Percentiles rank a stretch among this genome's conserved stretches.
phyloP scores from a whole-genome alignment of 225 moss, liverwort and hornwort genomes.

The Lunularia cruciata region DNA sequence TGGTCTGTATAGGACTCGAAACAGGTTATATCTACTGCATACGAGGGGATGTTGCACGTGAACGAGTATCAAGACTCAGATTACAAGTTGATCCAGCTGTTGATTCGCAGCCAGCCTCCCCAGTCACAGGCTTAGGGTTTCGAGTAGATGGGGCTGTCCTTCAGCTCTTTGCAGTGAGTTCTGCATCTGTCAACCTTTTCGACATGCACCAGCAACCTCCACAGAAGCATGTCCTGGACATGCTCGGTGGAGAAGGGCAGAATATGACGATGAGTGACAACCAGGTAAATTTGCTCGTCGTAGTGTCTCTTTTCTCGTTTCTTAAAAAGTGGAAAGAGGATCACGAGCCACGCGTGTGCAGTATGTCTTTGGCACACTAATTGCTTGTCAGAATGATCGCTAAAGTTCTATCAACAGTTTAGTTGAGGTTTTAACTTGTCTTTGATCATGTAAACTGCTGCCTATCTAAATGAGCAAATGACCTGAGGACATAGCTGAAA shows the following conservation, averaged over 20 bases:
- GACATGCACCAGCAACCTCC: conserved; percentile 84
- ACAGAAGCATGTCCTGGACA: conserved; percentile 77
- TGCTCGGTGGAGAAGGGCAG: conserved; percentile 74
- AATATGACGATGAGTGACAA: conserved; percentile 95
- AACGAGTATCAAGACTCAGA: conserved; percentile 83
- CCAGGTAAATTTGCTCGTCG: too few species aligned
- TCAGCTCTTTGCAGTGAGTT: conserved; percentile 88
- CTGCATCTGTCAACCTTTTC: conserved; percentile 72
- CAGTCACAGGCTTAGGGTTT: conserved; percentile 90
- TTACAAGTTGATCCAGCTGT: conserved; percentile 72
- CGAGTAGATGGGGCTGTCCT: conserved; percentile 85
- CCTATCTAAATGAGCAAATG: too few species aligned
- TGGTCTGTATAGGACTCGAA: conserved; percentile 89
- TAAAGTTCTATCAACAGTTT: too few species aligned
- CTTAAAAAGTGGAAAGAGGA: too few species aligned
- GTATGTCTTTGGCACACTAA: too few species aligned
- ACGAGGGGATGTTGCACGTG: conserved; percentile 92
- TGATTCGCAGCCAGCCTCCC: conserved; percentile 64
- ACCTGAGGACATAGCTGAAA: too few species aligned
- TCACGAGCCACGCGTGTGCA: too few species aligned
- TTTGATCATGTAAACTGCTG: not conserved
- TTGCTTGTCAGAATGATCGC: too few species aligned
- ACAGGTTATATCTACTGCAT: conserved; percentile 89
- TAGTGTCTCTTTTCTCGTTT: too few species aligned
- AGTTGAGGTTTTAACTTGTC: not conserved